Conservation (phyloP, 2,329 filamentous ascomycete species). For the Sporothrix schenckii region DNA sequence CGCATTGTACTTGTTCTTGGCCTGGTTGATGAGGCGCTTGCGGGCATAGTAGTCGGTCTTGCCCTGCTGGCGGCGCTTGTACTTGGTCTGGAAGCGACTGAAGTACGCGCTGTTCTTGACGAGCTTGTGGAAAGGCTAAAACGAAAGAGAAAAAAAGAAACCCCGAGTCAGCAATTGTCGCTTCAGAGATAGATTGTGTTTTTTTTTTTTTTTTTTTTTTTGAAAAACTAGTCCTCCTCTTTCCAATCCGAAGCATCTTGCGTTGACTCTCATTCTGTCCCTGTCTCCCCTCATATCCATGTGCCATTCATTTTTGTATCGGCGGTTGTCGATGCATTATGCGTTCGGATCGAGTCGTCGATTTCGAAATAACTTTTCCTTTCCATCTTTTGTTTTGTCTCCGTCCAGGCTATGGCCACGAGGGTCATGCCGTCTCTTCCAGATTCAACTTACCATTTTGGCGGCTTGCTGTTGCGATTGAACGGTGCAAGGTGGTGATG, state of each 20-base stretch:
- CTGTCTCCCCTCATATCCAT: not conserved
- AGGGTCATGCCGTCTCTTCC: conserved; percentile 39
- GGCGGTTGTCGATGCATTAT: not conserved
- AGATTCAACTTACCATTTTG: conserved; percentile 69
- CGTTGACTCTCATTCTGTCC: conserved; percentile 67
- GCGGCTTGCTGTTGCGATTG: conserved; percentile 53
- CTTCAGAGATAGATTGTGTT: conserved; percentile 69
- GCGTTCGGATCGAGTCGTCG: conserved; percentile 25
- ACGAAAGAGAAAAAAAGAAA: conserved; percentile 52
- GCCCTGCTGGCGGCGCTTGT: conserved; percentile 91
- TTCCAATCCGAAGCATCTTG: conserved; percentile 94
- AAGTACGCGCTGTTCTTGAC: conserved; percentile 99
- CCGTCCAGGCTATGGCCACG: conserved; percentile 5
- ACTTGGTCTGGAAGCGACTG: conserved; percentile 99
- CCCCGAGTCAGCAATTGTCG: conserved; percentile 99
- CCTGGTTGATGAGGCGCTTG: conserved; percentile 99
- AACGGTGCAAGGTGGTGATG: conserved; percentile 38
- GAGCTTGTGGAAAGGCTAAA: conserved; percentile 85
- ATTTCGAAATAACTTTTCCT: not conserved
- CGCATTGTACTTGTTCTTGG: conserved; percentile 99
- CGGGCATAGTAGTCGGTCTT: conserved; percentile 99
- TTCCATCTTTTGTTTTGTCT: not conserved
- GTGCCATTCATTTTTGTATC: conserved; percentile 16
- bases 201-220: not conserved
- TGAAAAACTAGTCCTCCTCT: conserved; percentile 48